These are phyloP conservation scores for Kazachstania psychrophila DNA, from an alignment of 805 yeast species.

Conservation along the genomic window DNA sequence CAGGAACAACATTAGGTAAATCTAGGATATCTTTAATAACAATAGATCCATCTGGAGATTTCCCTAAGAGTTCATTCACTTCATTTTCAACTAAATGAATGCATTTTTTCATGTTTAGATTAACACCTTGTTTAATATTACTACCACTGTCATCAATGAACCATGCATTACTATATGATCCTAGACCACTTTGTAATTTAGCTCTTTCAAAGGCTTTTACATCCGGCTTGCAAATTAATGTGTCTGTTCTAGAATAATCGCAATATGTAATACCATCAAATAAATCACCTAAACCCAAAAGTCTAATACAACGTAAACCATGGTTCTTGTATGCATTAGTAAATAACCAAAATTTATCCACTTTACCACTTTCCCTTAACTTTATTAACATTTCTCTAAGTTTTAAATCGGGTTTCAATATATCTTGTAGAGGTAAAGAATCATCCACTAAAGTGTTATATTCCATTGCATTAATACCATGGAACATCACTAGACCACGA, in stretches of 20 bases:
- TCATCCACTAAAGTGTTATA: slow-evolving; percentile 88
- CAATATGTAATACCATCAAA: slow-evolving; percentile 93
- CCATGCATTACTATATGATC: slow-evolving; percentile 41
- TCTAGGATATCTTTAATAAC: slow-evolving; percentile 52
- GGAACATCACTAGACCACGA: slow-evolving; percentile 65
- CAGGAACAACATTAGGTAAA: slow-evolving; percentile 36
- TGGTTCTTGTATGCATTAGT: slow-evolving; percentile 93
- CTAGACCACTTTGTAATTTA: slow-evolving; percentile 45
- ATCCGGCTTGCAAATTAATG: slow-evolving; percentile 87
- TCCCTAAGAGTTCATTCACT: slow-evolving; percentile 33
- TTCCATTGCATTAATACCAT: slow-evolving; percentile 75
- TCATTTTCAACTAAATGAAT: slow-evolving; percentile 71
- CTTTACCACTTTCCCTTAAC: slow-evolving; percentile 38
- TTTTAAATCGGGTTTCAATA: slow-evolving; percentile 53
- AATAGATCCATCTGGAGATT: slow-evolving; percentile 37
- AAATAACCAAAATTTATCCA: slow-evolving; percentile 77
- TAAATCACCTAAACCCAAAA: slow-evolving; percentile 82
- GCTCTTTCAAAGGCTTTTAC: slow-evolving; percentile 53
- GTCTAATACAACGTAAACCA: slow-evolving; percentile 67
- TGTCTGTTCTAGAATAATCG: slow-evolving; percentile 58
- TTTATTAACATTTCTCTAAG: slow-evolving; percentile 44
- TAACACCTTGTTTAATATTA: slow-evolving; percentile 65
- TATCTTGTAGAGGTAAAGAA: slow-evolving; percentile 72
- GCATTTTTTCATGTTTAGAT: slow-evolving; percentile 62
- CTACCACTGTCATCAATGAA: slow-evolving; percentile 83